Conservation (phyloP, 345 rosid species). For the Rhodamnia argentea region DNA sequence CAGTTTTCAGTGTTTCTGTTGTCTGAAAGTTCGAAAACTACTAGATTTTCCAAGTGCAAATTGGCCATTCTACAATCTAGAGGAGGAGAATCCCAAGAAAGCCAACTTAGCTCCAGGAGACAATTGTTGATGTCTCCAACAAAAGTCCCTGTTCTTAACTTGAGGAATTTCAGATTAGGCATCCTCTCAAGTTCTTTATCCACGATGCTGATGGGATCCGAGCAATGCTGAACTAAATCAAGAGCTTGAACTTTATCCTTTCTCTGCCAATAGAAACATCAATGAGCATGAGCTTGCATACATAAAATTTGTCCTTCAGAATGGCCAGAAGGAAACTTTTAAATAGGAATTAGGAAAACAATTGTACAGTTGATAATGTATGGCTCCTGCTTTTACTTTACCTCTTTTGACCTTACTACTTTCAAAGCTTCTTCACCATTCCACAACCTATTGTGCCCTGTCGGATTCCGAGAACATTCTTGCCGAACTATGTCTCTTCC, state of each 20-base stretch:
- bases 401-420: neutral
- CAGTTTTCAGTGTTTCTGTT: neutral
- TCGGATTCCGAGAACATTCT: accelerated
- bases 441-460: neutral
- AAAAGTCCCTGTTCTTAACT: neutral
- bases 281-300: neutral
- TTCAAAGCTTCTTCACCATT: accelerated
- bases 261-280: neutral
- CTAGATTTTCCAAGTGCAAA: neutral
- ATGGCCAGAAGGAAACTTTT: neutral
- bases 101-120: neutral
- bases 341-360: neutral
- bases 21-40: neutral
- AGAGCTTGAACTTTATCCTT: neutral
- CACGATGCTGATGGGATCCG: accelerated
- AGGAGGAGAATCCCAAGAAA: neutral
- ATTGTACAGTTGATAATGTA: neutral
- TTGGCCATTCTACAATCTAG: neutral
- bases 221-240: accelerated
- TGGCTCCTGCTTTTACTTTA: neutral
- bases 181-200: neutral
- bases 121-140: neutral
- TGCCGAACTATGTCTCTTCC: neutral
- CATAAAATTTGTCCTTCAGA: neutral
- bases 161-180: neutral